Percentiles rank a stretch among this genome's conserved stretches.
phyloP scores from a whole-genome alignment of 306 rosid genomes.

The Cyamopsis tetragonoloba region DNA sequence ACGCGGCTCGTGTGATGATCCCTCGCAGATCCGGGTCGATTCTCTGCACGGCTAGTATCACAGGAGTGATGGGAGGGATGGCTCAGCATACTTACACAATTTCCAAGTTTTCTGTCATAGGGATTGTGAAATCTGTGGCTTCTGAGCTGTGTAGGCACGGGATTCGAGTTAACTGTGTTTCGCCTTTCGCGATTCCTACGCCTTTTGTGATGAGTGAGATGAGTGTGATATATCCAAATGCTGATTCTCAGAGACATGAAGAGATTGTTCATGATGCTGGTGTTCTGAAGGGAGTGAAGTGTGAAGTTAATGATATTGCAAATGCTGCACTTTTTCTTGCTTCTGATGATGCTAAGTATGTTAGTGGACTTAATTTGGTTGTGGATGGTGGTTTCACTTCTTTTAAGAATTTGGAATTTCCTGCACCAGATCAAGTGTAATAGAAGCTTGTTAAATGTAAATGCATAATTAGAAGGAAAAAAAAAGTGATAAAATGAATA shows the following conservation, averaged over 20 bases:
- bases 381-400: slow-evolving; percentile 89
- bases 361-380: slow-evolving; percentile 77
- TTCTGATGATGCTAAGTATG: slow-evolving; percentile 73
- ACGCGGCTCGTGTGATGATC: slow-evolving; percentile 82
- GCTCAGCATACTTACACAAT: slow-evolving; percentile 68
- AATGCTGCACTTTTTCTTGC: slow-evolving; percentile 82
- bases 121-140: slow-evolving; percentile 67
- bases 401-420: slow-evolving; percentile 56
- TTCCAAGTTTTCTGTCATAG: slow-evolving; percentile 68
- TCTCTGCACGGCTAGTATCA: slow-evolving; percentile 80
- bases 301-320: slow-evolving; percentile 74
- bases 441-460: slow-evolving; percentile 24
- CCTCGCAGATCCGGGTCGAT: slow-evolving; percentile 61
- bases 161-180: slow-evolving; percentile 67
- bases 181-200: slow-evolving; percentile 79
- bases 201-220: slow-evolving; percentile 49
- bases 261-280: slow-evolving; percentile 48
- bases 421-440: slow-evolving; percentile 46
- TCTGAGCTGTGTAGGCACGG: slow-evolving; percentile 66
- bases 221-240: slow-evolving; percentile 42
- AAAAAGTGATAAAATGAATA: background rate
- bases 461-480: background rate
- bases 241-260: slow-evolving; percentile 31
- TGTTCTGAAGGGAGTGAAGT: slow-evolving; percentile 51
- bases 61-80: slow-evolving; percentile 74